Evolutionary conservation across 1,284 basidiomycete species (phyloP).

Genomic region (Caloboletus firmus): DNA sequence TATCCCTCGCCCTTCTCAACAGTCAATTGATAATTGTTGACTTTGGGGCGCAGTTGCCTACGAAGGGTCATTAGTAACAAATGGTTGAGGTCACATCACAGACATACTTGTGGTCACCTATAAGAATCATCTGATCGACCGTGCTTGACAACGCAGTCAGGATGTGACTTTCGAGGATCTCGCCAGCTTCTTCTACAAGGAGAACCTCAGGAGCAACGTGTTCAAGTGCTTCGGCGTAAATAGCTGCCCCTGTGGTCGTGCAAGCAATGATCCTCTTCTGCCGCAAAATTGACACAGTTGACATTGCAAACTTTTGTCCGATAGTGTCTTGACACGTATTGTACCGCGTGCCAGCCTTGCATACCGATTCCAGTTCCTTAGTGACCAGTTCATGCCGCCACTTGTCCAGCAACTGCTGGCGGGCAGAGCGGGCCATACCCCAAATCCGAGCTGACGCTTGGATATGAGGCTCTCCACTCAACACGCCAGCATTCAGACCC

Average conservation of each 20-base stretch:
- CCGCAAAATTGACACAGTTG: conserved; percentile 36
- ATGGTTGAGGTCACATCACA: background rate
- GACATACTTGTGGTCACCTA: conserved; percentile 68
- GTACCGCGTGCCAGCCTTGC: conserved; percentile 36
- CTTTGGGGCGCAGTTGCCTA: conserved; percentile 68
- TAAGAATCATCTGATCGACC: conserved; percentile 56
- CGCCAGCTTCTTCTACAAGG: conserved; percentile 68
- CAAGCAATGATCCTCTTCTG: conserved; percentile 60
- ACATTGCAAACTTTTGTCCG: conserved; percentile 36
- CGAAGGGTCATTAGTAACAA: background rate
- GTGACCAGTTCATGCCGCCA: conserved; percentile 45
- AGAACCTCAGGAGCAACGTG: conserved; percentile 47
- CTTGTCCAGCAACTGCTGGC: conserved; percentile 31
- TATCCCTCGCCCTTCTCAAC: conserved; percentile 64
- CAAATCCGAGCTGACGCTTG: conserved; percentile 41
- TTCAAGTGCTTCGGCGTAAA: conserved; percentile 46
- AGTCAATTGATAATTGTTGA: conserved; percentile 61
- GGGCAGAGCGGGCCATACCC: conserved; percentile 39
- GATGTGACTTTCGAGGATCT: conserved; percentile 66
- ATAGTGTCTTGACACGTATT: conserved; percentile 41
- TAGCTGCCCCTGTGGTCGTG: conserved; percentile 67
- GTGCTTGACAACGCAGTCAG: conserved; percentile 49
- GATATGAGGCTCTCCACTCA: conserved; percentile 35
- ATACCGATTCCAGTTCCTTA: conserved; percentile 35
- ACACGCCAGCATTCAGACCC: conserved; percentile 46